Evolutionary conservation across 495 filamentous ascomycete species (phyloP), one percentile per base, ranked within the genome.

Genomic region (Aspergillus wentii): DNA sequence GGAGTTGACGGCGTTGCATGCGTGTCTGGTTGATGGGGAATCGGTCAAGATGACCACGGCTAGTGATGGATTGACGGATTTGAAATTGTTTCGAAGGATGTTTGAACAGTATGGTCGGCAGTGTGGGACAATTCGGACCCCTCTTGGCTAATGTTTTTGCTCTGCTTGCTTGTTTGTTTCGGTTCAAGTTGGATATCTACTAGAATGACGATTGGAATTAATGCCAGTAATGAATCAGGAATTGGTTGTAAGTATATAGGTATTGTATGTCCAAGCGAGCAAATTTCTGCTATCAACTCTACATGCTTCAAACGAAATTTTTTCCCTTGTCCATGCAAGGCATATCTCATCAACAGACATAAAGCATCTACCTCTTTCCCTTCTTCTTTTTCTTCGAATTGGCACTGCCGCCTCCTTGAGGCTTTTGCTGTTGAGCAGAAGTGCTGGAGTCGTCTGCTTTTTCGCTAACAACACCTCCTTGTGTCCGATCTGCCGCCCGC

Each of bases 381-480:
- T 85, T 87, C 74, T 83, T 86, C 64, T 85, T 86, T 55, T 76
- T 78, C 59, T 82, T 83, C 21, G 71, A 69, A 20, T 59, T 70
- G 3, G 68, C 68, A 2, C 65, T 66, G 4, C 61, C 67, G 10
- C 51, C 68, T n/a, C 46, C 56, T 43, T 31, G 43, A 40, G 22
- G 46, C 55, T 58, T 69, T 55, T 57, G 62, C 46, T 43, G 63
- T 38, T 55, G 60, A 42, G 69, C 69, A 67, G 33, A 75, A 5
- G 64, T 74, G n/a, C 72, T 68, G 2, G 78, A 71, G 22, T 82
- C 83, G 16, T 79, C 80, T 8, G 79, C 76, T 53, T 82, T 81
- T 42, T 83, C 85, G 36, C 59, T 75, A 14, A 85, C 80, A 26
- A 79, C 61, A 23, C 89, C 89, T 46, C 92, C 92, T 65, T 98